Evolutionary conservation across 306 rosid species (phyloP).

Genomic region (Begonia peltatifolia): DNA sequence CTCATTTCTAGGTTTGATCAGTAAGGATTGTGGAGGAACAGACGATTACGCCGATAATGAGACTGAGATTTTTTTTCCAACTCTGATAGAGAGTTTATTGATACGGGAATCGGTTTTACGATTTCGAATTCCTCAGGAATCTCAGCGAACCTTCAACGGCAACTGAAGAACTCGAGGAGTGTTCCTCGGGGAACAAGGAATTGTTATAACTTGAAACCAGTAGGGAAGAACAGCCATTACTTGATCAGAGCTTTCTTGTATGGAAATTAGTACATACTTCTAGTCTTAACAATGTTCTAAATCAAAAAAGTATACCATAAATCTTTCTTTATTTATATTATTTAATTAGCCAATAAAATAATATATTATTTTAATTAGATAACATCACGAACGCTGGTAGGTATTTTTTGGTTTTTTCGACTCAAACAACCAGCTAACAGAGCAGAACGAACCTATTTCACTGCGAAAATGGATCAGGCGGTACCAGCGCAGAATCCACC

Average conservation of each 20-base stretch:
- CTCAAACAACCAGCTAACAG: neutral
- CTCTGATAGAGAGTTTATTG: slow-evolving; percentile 17
- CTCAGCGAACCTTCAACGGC: neutral
- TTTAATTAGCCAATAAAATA: neutral
- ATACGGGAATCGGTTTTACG: slow-evolving; percentile 7
- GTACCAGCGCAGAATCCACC: slow-evolving; percentile 2
- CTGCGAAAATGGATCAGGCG: neutral
- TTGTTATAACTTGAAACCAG: slow-evolving; percentile 32
- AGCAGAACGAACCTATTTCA: neutral
- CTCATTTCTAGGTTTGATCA: slow-evolving; percentile 19
- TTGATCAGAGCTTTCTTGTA: slow-evolving; percentile 30
- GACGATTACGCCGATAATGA: slow-evolving; percentile 1
- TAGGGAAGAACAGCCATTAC: slow-evolving; percentile 17
- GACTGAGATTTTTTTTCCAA: slow-evolving; percentile 7
- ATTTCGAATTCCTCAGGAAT: neutral
- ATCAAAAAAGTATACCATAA: too few relatives aligned
- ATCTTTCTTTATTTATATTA: too few relatives aligned
- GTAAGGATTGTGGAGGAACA: slow-evolving; percentile 20
- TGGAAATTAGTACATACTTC: too few relatives aligned
- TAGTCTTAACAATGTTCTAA: too few relatives aligned
- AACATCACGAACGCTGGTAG: neutral
- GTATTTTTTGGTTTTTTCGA: neutral
- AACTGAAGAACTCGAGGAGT: slow-evolving; percentile 20
- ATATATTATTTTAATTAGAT: too few relatives aligned
- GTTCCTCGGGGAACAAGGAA: slow-evolving; percentile 29